Evolutionary conservation across 2,329 filamentous ascomycete species (phyloP).

Genomic region (Parafenestella ontariensis): DNA sequence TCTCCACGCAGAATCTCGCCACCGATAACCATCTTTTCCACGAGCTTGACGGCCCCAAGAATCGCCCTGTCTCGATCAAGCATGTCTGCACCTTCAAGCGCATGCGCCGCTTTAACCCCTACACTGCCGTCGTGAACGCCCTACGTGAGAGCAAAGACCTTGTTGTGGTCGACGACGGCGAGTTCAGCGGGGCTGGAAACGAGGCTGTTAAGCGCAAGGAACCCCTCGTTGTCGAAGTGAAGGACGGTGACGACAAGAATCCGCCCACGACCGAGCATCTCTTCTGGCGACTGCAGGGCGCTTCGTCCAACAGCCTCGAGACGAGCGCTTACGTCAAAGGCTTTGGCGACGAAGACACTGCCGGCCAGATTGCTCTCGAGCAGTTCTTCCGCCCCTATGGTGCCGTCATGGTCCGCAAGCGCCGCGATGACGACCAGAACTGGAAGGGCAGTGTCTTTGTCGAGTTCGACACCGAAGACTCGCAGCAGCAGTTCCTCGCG

Average conservation of each 20-base stretch:
- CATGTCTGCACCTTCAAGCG: conserved; percentile 88
- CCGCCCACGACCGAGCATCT: conserved; percentile 48
- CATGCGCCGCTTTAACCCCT: conserved; percentile 93
- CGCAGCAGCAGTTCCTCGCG: conserved; percentile 79
- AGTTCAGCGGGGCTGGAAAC: conserved; percentile 58
- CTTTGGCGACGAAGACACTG: conserved; percentile 83
- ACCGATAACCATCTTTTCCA: conserved; percentile 87
- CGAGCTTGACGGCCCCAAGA: conserved; percentile 77
- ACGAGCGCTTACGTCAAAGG: conserved; percentile 91
- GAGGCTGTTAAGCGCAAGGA: conserved; percentile 71
- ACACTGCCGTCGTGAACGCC: conserved; percentile 81
- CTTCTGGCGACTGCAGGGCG: conserved; percentile 58
- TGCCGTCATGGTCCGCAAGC: conserved; percentile 81
- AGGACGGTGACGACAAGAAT: conserved; percentile 39
- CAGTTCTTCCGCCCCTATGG: conserved; percentile 86
- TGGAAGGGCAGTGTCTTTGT: conserved; percentile 99
- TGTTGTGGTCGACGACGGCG: conserved; percentile 74
- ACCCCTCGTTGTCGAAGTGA: conserved; percentile 56
- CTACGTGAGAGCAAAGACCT: conserved; percentile 79
- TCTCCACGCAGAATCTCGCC: conserved; percentile 87
- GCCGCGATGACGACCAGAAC: conserved; percentile 69
- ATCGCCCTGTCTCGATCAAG: conserved; percentile 80
- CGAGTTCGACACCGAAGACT: conserved; percentile 83
- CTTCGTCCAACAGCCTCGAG: conserved; percentile 70
- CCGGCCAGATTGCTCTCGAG: conserved; percentile 93